These are phyloP conservation scores for Trichoderma asperellum DNA, from an alignment of 2,329 filamentous ascomycete species.

Conservation along the genomic window DNA sequence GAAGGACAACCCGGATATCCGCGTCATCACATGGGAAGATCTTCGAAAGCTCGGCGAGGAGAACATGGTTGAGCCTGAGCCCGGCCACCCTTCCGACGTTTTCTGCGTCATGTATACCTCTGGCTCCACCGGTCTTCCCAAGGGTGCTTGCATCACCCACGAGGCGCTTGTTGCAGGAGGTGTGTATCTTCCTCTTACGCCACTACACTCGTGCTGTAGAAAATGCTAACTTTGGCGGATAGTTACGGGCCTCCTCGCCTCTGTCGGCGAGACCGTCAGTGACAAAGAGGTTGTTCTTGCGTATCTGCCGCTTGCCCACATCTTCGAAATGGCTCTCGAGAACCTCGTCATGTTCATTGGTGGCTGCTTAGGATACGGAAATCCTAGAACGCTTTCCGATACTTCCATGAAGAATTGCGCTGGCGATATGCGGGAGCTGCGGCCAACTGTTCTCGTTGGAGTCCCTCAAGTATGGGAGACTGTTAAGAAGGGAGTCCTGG, in stretches of 20 bases:
- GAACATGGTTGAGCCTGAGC: conserved; percentile 70
- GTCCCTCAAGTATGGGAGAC: conserved; percentile 98
- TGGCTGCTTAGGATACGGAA: conserved; percentile 90
- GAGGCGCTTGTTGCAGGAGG: conserved; percentile 74
- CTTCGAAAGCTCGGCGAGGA: conserved; percentile 63
- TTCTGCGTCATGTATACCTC: conserved; percentile 90
- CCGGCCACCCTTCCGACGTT: conserved; percentile 73
- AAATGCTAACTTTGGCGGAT: not conserved
- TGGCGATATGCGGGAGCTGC: conserved; percentile 91
- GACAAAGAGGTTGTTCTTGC: conserved; percentile 80
- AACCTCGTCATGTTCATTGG: conserved; percentile 89
- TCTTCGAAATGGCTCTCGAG: conserved; percentile 95
- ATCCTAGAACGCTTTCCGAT: conserved; percentile 86
- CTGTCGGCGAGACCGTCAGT: conserved; percentile 77
- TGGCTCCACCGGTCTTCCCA: conserved; percentile 85
- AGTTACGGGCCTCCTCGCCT: conserved; percentile 78
- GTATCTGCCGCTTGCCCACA: conserved; percentile 93
- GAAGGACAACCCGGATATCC: conserved; percentile 58
- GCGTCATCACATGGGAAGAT: conserved; percentile 58
- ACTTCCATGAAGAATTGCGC: conserved; percentile 83
- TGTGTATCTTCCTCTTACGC: conserved; percentile 40
- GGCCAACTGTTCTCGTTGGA: conserved; percentile 86
- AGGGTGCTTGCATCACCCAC: conserved; percentile 85
- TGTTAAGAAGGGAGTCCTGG: conserved; percentile 89
- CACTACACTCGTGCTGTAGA: not conserved